Conservation (phyloP, 1,284 basidiomycete genomes). For the Microbotryomycetes sp. region DNA sequence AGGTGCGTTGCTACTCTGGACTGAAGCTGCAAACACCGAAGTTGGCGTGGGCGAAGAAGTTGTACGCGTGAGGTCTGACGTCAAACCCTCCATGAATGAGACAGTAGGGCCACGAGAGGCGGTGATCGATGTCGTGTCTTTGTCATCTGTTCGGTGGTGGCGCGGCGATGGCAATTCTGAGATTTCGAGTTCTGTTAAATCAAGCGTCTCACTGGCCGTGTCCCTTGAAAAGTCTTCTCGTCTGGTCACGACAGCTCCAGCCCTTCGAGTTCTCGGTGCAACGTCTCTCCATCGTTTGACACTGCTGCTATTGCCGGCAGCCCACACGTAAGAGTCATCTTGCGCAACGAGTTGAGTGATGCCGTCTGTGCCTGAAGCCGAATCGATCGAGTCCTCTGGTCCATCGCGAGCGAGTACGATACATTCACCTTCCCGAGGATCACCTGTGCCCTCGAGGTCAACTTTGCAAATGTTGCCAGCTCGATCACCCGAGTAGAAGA, state of each 20-base stretch:
- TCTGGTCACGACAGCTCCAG: constrained; percentile 7
- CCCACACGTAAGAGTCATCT: constrained; percentile 85
- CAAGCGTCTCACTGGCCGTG: background rate
- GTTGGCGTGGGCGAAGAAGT: constrained; percentile 19
- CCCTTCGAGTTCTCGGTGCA: constrained; percentile 34
- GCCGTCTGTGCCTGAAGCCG: constrained; percentile 45
- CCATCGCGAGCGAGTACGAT: constrained; percentile 69
- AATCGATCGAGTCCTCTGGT: constrained; percentile 43
- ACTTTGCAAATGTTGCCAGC: constrained; percentile 83
- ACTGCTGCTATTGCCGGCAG: constrained; percentile 72
- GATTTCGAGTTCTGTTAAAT: constrained; percentile 3
- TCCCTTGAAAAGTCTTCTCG: background rate
- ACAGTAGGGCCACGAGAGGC: constrained; percentile 8
- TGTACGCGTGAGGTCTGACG: constrained; percentile 17
- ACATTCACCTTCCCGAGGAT: constrained; percentile 77
- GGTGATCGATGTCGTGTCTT: background rate
- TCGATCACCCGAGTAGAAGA: constrained; percentile 93
- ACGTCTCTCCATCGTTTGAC: constrained; percentile 72
- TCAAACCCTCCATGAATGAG: constrained; percentile 27
- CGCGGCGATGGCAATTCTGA: background rate
- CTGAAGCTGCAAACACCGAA: background rate
- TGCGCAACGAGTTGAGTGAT: constrained; percentile 77
- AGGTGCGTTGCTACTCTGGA: constrained; percentile 4
- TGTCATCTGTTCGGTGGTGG: background rate
- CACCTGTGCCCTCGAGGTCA: constrained; percentile 73